Evolutionary conservation across 331 rosid genomes (phyloP), one percentile per base, ranked within the genome.

Genomic region (Dryas integrifolia): DNA sequence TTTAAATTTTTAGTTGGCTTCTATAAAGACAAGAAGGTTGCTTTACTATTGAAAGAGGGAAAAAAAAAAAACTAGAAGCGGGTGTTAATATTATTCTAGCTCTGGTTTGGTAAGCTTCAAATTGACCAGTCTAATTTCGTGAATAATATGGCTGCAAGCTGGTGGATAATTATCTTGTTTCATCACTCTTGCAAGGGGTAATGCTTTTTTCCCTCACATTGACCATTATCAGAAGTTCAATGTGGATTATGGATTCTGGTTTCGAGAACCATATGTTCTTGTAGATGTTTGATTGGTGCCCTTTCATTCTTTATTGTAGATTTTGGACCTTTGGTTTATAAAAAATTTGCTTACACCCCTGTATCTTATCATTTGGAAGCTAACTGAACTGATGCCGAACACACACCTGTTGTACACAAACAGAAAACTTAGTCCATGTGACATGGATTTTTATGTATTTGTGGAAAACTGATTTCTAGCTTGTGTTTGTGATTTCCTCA

Each of bases 401-500:
- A 1, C 18, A 13, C 6, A 14, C 55, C 7, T 13, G 55, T 12
- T 13, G 55, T 12, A 13, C 3, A 16, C 55, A 50, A 50, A 13
- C 55, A 50, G 18, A 14, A 14, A 60, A 58, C 14, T 58, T 58
- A 58, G 18, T 60, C 65, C 21, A 5, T 60, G 65, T 60, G 14
- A 60, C 65, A 35, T 60, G 9, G 46, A 60, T 5, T 38, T 35
- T 60, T 38, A 1, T 38, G 65, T 45, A 38, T 35, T 38, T 14
- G 10, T 7, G 9, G 5, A 49, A 16, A 26, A 48, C 35, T 44
- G n/a, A 66, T 70, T 56, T 72, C 41, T 58, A 6, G 47, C 35
- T 72, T 58, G 47, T 70, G 56, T 68, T 51, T 58, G 67, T 72
- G 67, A 10, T 57, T 62, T 44, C 41, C 47, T 30, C 63, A 13